Evolutionary conservation across 345 rosid species (phyloP), one percentile per base, ranked within the genome.

Genomic region (Citrus cavaleriei): DNA sequence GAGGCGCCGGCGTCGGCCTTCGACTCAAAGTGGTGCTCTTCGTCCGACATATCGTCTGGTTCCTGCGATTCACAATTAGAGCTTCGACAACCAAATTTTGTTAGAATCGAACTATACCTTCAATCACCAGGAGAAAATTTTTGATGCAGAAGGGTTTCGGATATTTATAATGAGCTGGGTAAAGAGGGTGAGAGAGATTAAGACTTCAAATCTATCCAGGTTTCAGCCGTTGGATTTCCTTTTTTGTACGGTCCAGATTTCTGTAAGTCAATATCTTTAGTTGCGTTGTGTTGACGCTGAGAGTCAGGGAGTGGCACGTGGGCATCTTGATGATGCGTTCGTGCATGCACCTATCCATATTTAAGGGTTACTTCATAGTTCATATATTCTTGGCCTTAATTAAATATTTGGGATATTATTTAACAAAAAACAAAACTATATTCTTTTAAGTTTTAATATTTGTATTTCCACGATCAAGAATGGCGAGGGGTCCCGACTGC

Each of bases 1-100:
- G 95, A 91, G 10, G 95, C 93, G 73, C 92, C 95, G 63, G 93
- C 93, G 71, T 89, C 93, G 7, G 88, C 91, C 81, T 90, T 91
- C 0, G 93, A 89, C 55, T 91, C 93, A 37, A 91, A 89, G 65
- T 88, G 90, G 68, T 87, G 95, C 75, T 91, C 93, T 68, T 91
- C 91, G 84, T 91, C 93, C 28, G 93, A 90, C 93, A 90, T 89
- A 18, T 10, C n/a, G 70, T 35, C 13, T 35, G 49, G 27, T 19
- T 32, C 69, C 40, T 19, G 69, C 12, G 68, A 77, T 58, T 57
- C 51, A 51, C 13, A 40, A 16, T 54, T 27, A 79, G 78, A 28
- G 58, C 60, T 14, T 25, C 32, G 25, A 7, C 4, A 18, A 22
- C 30, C 25, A 68, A 28, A 18, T 42, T 42, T 10, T 2, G 32